Base-by-base conservation (phyloP, 441 rosid species). In the Breynia disticha region DNA sequence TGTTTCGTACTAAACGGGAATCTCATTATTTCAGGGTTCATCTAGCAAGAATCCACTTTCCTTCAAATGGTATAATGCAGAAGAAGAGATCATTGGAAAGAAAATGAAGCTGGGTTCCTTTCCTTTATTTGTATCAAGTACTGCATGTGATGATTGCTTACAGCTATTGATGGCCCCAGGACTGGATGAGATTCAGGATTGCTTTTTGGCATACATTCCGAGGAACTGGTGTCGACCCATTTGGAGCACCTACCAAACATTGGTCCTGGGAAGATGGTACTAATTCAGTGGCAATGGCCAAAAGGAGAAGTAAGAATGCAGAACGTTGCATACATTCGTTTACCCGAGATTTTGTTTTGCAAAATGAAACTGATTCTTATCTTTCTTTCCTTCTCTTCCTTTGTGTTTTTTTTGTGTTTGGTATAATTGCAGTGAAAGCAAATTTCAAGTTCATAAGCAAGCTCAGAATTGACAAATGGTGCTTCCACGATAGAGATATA, bases 211-310 rank as follows among this genome's bases (percentile, higher is more conserved):
- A 93, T 72, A 89, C 97, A 6, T 93, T 93, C 66, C 82, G 95
- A 48, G 98, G 98, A 45, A 76, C 88, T 11, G 97, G 97, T 52
- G 84, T 65, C 35, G 97, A 89, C 20, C 95, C 89, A 0, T 93
- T 93, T 71, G 95, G 99, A 67, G 83, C 86, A 0, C 76, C 88
- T 38, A 89, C 97, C 12, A 93, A 93, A 70, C 56, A 9, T 62
- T 93, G 99, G 97, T 97, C 97, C 5, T 89, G 97, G 99, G 97
- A 86, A 79, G 96, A 93, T 70, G 95, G 96, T 54, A 86, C 97
- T 20, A 82, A 93, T 76, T 93, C 95, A 52, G 17, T 93, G 59
- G 76, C 84, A 47, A 84, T 89, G 93, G 97, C 97, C 65, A 89
- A 86, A 75, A 79, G 95, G 70, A 84, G 96, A 93, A 89, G 99